Conservation (phyloP, 331 rosid species). For the Stylosanthes scabra region DNA sequence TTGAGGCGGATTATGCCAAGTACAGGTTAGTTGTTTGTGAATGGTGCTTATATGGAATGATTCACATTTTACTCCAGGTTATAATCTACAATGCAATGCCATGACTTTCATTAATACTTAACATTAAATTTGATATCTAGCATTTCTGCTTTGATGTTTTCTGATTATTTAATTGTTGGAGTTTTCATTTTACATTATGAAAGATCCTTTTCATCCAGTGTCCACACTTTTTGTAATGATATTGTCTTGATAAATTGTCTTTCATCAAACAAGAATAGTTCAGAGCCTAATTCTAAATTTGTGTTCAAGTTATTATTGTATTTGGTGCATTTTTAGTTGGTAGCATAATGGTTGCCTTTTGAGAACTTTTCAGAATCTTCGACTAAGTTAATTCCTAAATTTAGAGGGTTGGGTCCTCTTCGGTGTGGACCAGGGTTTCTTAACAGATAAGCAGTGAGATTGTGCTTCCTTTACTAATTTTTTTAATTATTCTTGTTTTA, state of each 20-base stretch:
- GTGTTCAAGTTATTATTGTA: no score
- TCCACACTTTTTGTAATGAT: no score
- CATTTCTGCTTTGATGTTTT: no score
- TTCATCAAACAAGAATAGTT: no score
- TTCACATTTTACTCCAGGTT: slow-evolving; percentile 1
- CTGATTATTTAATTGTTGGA: no score
- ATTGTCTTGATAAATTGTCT: no score
- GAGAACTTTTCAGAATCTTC: not conserved
- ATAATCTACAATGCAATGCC: slow-evolving; percentile 5
- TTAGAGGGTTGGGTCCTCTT: not conserved
- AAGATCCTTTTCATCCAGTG: no score
- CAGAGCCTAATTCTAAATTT: no score
- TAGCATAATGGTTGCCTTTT: not conserved
- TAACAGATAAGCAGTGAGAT: not conserved
- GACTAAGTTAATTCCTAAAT: not conserved
- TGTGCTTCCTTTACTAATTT: not conserved
- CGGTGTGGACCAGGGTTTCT: not conserved
- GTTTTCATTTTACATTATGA: no score
- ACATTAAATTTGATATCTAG: no score
- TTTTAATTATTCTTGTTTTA: not conserved
- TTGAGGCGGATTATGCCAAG: slow-evolving; percentile 97
- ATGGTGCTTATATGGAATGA: slow-evolving; percentile 15
- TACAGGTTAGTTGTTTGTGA: slow-evolving; percentile 76
- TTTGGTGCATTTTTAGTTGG: no score
- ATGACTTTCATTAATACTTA: slow-evolving; percentile 4